A percentile compares a stretch with the other conserved stretches of the same genome.
phyloP scores from a whole-genome alignment of 805 yeast genomes.

The Kodamaea laetipori region DNA sequence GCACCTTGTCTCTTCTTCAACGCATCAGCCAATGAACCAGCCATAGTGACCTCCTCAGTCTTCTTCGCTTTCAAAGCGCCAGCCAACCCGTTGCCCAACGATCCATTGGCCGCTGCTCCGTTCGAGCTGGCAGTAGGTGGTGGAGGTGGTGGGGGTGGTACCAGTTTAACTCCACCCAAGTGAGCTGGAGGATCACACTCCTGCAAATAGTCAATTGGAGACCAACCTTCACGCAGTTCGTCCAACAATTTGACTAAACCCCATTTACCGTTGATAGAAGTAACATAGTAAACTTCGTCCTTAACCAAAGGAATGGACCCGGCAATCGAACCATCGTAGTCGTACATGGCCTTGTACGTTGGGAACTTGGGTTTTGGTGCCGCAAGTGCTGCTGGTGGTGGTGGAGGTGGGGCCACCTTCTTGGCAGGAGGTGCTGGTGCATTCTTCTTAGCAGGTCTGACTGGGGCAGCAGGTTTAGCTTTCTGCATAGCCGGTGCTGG shows the following conservation, averaged over 20 bases:
- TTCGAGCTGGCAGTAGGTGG: constrained; percentile 21
- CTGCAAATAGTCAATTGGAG: constrained; percentile 88
- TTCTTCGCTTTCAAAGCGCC: constrained; percentile 67
- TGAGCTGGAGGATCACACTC: constrained; percentile 53
- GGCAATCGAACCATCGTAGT: constrained; percentile 82
- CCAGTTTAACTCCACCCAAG: constrained; percentile 13
- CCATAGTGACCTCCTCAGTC: constrained; percentile 60
- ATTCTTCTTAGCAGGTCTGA: constrained; percentile 32
- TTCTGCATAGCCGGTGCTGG: constrained; percentile 20
- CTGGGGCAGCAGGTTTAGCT: constrained; percentile 24
- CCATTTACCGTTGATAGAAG: constrained; percentile 88
- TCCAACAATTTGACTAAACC: constrained; percentile 80
- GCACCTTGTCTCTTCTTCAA: constrained; percentile 70
- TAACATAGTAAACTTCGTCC: constrained; percentile 73
- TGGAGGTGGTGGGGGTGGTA: constrained; percentile 43
- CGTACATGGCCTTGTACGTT: constrained; percentile 81
- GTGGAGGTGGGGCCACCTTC: constrained; percentile 41
- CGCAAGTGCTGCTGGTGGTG: constrained; percentile 63
- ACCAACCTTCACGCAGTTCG: constrained; percentile 90
- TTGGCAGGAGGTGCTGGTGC: constrained; percentile 67
- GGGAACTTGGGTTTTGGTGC: constrained; percentile 66
- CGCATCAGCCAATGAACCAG: constrained; percentile 89
- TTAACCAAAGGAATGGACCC: constrained; percentile 77
- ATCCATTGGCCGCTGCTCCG: constrained; percentile 21
- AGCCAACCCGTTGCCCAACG: constrained; percentile 60